Conservation (phyloP, 495 filamentous ascomycete species). For the Platismatia glauca region DNA sequence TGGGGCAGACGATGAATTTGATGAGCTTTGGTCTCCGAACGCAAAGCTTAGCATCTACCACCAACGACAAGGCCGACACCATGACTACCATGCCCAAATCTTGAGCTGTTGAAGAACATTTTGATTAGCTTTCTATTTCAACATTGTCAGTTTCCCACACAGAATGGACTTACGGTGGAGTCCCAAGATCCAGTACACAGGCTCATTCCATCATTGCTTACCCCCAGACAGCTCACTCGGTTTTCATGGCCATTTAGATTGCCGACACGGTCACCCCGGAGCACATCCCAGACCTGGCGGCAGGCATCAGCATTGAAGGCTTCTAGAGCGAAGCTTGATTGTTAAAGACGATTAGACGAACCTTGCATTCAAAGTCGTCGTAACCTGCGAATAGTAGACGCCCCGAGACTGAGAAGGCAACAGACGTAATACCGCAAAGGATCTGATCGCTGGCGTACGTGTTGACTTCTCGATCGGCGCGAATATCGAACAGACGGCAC, state of each 20-base stretch:
- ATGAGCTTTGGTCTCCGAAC: constrained; percentile 1
- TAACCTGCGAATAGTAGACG: constrained; percentile 94
- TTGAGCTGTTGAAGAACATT: constrained; percentile 55
- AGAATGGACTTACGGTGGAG: constrained; percentile 67
- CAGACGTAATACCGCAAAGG: constrained; percentile 94
- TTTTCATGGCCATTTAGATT: constrained; percentile 96
- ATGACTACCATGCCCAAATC: constrained; percentile 67
- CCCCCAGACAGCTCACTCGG: constrained; percentile 93
- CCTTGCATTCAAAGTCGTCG: constrained; percentile 99
- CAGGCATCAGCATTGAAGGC: constrained; percentile 17
- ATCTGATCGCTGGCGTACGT: constrained; percentile 95
- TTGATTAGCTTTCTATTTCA: neutral
- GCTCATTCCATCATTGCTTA: constrained; percentile 98
- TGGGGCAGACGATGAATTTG: constrained; percentile 4
- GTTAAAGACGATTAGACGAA: constrained; percentile 33
- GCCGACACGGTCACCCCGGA: constrained; percentile 93
- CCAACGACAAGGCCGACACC: constrained; percentile 1
- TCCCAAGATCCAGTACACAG: constrained; percentile 99
- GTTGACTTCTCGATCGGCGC: constrained; percentile 92
- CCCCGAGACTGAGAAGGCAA: constrained; percentile 95
- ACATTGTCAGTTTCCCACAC: neutral
- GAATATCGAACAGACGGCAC: constrained; percentile 95
- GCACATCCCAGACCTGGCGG: constrained; percentile 87
- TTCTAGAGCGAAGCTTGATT: neutral
- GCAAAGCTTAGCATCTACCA: constrained; percentile 4